These are phyloP conservation scores for Dactylellina parvicollis DNA, from an alignment of 2,329 filamentous ascomycete species.

Conservation along the genomic window DNA sequence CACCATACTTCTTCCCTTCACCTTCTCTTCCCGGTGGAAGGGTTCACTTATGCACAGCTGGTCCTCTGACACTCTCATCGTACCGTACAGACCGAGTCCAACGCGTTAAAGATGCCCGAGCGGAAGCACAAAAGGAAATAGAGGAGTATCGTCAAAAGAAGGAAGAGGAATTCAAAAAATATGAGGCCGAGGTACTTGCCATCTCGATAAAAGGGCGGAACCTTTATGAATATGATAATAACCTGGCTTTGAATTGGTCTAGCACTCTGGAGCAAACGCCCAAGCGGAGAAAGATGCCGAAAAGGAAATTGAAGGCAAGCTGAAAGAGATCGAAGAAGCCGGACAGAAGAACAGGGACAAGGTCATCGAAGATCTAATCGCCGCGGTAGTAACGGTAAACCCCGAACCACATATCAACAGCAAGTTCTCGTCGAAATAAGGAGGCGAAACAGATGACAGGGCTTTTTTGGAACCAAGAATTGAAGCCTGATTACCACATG, in stretches of 20 bases:
- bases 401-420: conserved; percentile 63
- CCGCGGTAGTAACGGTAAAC: conserved; percentile 84
- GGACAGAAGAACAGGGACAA: conserved; percentile 81
- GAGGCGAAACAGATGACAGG: neutral
- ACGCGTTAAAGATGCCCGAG: conserved; percentile 93
- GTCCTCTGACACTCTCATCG: neutral
- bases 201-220: neutral
- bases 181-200: conserved; percentile 76
- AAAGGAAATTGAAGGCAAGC: conserved; percentile 81
- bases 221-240: neutral
- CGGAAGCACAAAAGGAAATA: conserved; percentile 97
- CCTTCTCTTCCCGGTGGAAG: conserved; percentile 8
- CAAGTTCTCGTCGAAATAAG: conserved; percentile 19
- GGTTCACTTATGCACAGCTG: conserved; percentile 29
- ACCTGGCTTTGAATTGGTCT: conserved; percentile 61
- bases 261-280: conserved; percentile 94
- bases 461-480: too few relatives aligned
- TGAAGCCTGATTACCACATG: neutral
- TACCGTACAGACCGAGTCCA: conserved; percentile 80
- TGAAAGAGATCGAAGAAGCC: conserved; percentile 81
- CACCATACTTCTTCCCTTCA: neutral
- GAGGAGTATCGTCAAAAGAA: conserved; percentile 89
- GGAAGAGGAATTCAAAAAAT: conserved; percentile 94
- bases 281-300: conserved; percentile 80
- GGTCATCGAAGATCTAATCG: conserved; percentile 83